These are phyloP conservation scores for Tricholoma sp. DNA, from an alignment of 768 basidiomycete genomes.

Conservation along the genomic window DNA sequence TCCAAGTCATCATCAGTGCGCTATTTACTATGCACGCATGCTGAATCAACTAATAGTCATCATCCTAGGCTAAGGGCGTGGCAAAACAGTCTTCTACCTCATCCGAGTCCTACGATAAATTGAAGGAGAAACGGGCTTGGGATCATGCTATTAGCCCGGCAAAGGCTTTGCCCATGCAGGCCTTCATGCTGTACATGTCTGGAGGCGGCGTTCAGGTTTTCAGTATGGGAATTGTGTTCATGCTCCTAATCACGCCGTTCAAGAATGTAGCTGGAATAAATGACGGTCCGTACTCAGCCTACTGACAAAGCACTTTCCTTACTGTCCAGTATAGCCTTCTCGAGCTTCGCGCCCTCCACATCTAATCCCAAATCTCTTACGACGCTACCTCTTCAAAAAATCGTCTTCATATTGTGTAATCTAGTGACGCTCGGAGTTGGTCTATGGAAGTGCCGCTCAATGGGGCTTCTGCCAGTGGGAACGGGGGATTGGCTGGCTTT, in stretches of 20 bases:
- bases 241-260: constrained; percentile 84
- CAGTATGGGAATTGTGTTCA: constrained; percentile 94
- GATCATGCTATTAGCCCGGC: constrained; percentile 80
- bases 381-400: constrained; percentile 65
- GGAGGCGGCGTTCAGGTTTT: constrained; percentile 95
- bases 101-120: constrained; percentile 50
- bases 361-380: constrained; percentile 44
- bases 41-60: neutral
- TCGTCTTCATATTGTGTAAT: constrained; percentile 70
- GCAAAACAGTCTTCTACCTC: constrained; percentile 29
- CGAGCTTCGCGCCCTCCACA: constrained; percentile 66
- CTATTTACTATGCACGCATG: neutral
- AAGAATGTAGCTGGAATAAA: constrained; percentile 80
- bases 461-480: constrained; percentile 88
- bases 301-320: neutral
- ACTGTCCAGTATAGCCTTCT: constrained; percentile 47
- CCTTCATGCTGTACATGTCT: constrained; percentile 98
- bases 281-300: constrained; percentile 47
- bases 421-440: constrained; percentile 77
- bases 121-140: constrained; percentile 82
- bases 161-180: constrained; percentile 94
- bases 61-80: constrained; percentile 35
- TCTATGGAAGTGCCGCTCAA: constrained; percentile 87
- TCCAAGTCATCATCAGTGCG: constrained; percentile 39
- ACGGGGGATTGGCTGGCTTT: constrained; percentile 96